Evolutionary conservation across 805 yeast genomes (phyloP), one percentile per base, ranked within the genome.

Genomic region (Metschnikowia bowlesiae): DNA sequence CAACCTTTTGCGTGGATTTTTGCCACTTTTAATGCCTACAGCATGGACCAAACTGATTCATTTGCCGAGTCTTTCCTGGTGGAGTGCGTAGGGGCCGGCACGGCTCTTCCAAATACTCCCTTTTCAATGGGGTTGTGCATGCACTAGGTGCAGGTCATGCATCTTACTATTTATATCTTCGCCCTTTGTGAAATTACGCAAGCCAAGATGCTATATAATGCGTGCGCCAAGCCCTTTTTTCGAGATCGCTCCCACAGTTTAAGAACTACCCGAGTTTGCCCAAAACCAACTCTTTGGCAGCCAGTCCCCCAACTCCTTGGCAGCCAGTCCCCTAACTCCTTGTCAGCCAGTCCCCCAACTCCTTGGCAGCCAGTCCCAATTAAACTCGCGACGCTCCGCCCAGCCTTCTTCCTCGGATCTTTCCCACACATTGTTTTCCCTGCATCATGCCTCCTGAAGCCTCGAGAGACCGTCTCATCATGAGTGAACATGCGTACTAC

Each of bases 401-500:
- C 22, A 4, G 22, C 22, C 5, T 22, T 22, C 5, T 22, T 22
- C 22, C 22, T 16, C 18, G 18, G 18, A 29, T 6, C 34, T 13
- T 2, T 8, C 9, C 13, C 13, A 9, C 13, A 32, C n/a, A 11
- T 13, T 32, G 6, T 11, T 6, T 2, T 9, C 1, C 34, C 34
- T 32, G 13, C 34, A 32, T 32, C 22, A 55, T 53, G 57, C 49
- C 52, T 42, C 59, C 59, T 3, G 29, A 33, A 18, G 57, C 57
- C 11, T 35, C 53, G 16, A 28, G 29, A 14, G 56, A 56, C 46
- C 46, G 43, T 8, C 32, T 28, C 18, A 29, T 54, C 10, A 53
- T 57, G 57, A 44, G 40, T 36, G 60, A 57, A 39, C 60, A 57
- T 36, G 59, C 53, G 6, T 57, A 55, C 34, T 55, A 55, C 37